phyloP scores from a whole-genome alignment of 805 yeast genomes.

The Starmera caribaea region DNA sequence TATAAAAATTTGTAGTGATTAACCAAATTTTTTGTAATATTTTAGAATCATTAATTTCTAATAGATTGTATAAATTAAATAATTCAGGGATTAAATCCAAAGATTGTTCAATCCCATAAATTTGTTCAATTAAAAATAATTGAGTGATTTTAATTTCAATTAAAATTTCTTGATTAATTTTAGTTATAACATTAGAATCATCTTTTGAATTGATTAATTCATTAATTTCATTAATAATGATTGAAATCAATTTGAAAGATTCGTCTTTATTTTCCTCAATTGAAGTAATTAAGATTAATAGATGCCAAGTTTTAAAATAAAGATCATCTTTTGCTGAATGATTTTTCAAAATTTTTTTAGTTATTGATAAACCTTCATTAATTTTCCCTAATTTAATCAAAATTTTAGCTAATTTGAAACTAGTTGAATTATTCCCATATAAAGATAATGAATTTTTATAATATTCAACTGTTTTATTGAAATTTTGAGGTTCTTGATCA shows the following conservation, averaged over 20 bases:
- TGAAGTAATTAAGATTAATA: constrained; percentile 54
- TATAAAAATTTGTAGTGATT: constrained; percentile 58
- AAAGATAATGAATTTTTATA: constrained; percentile 11
- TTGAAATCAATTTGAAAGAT: constrained; percentile 46
- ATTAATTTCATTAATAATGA: constrained; percentile 38
- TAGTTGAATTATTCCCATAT: constrained; percentile 1
- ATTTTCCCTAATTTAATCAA: constrained; percentile 35
- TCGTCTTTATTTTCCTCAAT: constrained; percentile 47
- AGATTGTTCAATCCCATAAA: constrained; percentile 48
- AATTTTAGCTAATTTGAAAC: constrained; percentile 37
- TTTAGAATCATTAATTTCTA: constrained; percentile 28
- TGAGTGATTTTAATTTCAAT: constrained; percentile 69
- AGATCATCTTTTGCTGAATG: constrained; percentile 31
- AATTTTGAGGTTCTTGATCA: too few relatives aligned
- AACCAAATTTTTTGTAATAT: constrained; percentile 63
- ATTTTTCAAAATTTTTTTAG: constrained; percentile 39
- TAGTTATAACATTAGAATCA: constrained; percentile 1
- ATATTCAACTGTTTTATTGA: constrained; percentile 1
- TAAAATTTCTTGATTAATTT: constrained; percentile 21
- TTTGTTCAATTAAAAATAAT: constrained; percentile 54
- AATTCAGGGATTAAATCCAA: constrained; percentile 59
- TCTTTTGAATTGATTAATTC: constrained; percentile 12
- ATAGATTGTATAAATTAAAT: constrained; percentile 43
- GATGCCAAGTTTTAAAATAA: constrained; percentile 55
- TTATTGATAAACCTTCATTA: constrained; percentile 32